Evolutionary conservation across 2,329 filamentous ascomycete genomes (phyloP).

Genomic region (Aspergillus oerlinghausenensis): DNA sequence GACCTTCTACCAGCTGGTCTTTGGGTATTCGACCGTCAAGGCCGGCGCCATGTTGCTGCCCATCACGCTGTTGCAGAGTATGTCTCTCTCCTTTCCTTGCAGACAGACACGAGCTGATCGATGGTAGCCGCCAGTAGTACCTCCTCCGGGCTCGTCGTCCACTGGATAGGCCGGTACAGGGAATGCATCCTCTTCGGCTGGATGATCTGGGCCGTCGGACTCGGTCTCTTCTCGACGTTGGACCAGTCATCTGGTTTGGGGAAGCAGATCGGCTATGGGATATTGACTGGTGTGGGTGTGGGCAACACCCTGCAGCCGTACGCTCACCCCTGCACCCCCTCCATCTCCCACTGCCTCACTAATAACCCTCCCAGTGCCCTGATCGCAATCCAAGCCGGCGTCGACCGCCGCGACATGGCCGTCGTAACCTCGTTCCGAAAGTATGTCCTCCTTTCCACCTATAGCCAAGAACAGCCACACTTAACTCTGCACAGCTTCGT

Average conservation of each 20-base stretch:
- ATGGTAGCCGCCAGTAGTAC: conserved; percentile 47
- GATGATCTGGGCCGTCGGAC: conserved; percentile 49
- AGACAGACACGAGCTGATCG: conserved; percentile 4
- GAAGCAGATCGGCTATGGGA: conserved; percentile 52
- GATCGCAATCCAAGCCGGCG: conserved; percentile 39
- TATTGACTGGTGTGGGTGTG: conserved; percentile 50
- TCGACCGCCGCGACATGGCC: conserved; percentile 38
- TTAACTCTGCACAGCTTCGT: conserved; percentile 29
- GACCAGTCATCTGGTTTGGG: conserved; percentile 45
- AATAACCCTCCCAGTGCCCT: conserved; percentile 18
- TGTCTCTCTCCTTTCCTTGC: neutral
- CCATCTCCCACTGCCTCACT: neutral
- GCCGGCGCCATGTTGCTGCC: conserved; percentile 51
- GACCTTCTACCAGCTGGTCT: conserved; percentile 57
- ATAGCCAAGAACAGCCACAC: neutral
- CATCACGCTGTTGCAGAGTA: conserved; percentile 46
- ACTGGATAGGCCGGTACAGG: conserved; percentile 50
- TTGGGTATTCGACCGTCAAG: conserved; percentile 38
- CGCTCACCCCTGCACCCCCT: neutral
- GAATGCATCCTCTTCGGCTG: conserved; percentile 54
- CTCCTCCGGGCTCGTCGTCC: conserved; percentile 49
- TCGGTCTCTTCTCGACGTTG: conserved; percentile 51
- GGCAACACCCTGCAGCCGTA: conserved; percentile 50
- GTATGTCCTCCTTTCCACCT: conserved; percentile 10
- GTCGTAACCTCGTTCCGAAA: conserved; percentile 37